Evolutionary conservation across 345 rosid species (phyloP).

Genomic region (Clarkia xantiana): DNA sequence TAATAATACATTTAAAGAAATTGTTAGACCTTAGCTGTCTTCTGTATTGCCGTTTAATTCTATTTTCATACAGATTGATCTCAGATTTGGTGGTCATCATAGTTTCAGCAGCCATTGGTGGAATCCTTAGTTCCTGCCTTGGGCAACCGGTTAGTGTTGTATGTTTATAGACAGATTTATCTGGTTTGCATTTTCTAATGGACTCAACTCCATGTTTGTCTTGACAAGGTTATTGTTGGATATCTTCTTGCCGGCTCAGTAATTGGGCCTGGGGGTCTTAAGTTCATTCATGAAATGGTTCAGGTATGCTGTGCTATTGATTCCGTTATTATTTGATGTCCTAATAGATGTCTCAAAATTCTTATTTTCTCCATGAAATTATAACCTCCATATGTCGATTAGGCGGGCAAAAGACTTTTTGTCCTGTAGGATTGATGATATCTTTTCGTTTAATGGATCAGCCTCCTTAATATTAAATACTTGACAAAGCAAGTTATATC

Average conservation of each 20-base stretch:
- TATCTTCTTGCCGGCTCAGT: constrained; percentile 96
- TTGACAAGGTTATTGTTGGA: constrained; percentile 74
- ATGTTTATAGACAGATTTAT: background rate
- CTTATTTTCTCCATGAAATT: no score
- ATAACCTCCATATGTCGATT: no score
- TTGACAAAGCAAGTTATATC: background rate
- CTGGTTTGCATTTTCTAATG: background rate
- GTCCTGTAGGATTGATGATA: no score
- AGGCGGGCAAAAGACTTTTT: no score
- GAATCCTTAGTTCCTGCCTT: constrained; percentile 83
- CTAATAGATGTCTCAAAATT: no score
- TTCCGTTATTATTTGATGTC: background rate
- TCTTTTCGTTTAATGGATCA: no score
- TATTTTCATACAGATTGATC: constrained; percentile 51
- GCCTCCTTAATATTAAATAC: no score
- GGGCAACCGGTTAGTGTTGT: constrained; percentile 79
- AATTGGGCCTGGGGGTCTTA: constrained; percentile 95
- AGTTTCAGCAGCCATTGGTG: constrained; percentile 98
- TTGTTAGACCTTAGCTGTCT: no score
- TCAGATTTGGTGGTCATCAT: constrained; percentile 93
- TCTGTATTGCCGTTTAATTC: constrained; percentile 7
- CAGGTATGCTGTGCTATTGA: constrained; percentile 42
- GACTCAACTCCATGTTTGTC: background rate
- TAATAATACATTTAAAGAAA: no score
- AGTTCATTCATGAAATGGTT: constrained; percentile 97